Evolutionary conservation across 768 basidiomycete species (phyloP), one percentile per base, ranked within the genome.

Genomic region (Roridomyces roridus): DNA sequence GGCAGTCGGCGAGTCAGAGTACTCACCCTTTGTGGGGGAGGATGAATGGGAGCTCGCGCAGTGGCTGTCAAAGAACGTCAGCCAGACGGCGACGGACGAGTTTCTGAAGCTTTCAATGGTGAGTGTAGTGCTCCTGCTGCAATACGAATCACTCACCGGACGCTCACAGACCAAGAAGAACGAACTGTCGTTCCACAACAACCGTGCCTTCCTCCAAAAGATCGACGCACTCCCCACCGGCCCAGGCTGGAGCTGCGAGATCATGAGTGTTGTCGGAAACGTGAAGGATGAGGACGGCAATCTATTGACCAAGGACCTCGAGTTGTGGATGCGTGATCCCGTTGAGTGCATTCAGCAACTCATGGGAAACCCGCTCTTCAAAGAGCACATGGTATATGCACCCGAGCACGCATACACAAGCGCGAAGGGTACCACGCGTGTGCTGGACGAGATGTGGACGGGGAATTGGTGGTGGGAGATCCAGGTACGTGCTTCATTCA

Each of bases 401-500:
- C 70, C 69, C 0, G 58, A 68, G 36, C 18, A 51, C 10, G 55
- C 65, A 15, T 70, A 60, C 43, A 23, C 25, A 12, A 50, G 56
- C 18, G 8, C 20, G 11, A 29, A 23, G 3, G 41, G 43, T 20
- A 18, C 6, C 14, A 44, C 18, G 2, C 53, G 55, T 18, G 21
- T 55, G 1, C 63, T 58, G 35, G 58, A 65, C 34, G 67, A 71
- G 46, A 68, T 70, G 67, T 66, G 64, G 55, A 67, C 65, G 2
- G 64, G 39, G 1, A 55, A 69, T 17, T 70, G 70, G 70, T 72
- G 70, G 70, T 67, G 67, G 68, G 46, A 69, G 42, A 44, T 59
- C 37, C 65, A 74, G 69, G 67, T 72, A 42, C 34, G 60, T 10
- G 28, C 39, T 23, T 4, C 37, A 42, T 6, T 11, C n/a, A 6